phyloP scores from a whole-genome alignment of 805 yeast species.

The Pichia ethanolica region DNA sequence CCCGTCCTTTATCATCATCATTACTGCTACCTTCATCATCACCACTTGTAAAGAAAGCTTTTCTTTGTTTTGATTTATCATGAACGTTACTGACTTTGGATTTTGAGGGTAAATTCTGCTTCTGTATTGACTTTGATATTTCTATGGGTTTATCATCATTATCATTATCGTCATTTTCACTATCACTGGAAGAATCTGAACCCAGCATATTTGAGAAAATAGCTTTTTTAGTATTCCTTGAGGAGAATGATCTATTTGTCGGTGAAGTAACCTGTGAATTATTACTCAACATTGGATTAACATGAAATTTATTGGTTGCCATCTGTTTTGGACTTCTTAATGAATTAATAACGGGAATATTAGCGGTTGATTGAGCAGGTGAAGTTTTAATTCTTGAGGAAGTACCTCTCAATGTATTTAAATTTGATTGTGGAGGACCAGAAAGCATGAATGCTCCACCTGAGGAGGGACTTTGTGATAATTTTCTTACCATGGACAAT shows the following conservation, averaged over 20 bases:
- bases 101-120: no score
- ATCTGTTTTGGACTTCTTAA: background rate
- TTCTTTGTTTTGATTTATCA: background rate
- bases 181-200: slow-evolving; percentile 1
- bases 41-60: slow-evolving; percentile 5
- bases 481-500: background rate
- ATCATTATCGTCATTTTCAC: background rate
- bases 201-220: background rate
- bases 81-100: no score
- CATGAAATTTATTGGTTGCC: background rate
- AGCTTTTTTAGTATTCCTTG: background rate
- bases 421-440: background rate
- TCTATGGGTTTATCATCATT: slow-evolving; percentile 3
- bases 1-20: background rate
- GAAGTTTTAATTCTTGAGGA: background rate
- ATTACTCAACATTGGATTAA: slow-evolving; percentile 1
- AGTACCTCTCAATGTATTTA: slow-evolving; percentile 2
- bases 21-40: background rate
- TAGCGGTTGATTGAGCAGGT: background rate
- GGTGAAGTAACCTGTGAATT: background rate
- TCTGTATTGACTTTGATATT: slow-evolving; percentile 1
- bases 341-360: background rate
- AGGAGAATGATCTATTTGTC: background rate
- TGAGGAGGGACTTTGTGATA: slow-evolving; percentile 1
- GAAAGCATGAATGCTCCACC: background rate